Base-by-base conservation (phyloP, 2,329 filamentous ascomycete genomes). In the Pseudogymnoascus sp. region DNA sequence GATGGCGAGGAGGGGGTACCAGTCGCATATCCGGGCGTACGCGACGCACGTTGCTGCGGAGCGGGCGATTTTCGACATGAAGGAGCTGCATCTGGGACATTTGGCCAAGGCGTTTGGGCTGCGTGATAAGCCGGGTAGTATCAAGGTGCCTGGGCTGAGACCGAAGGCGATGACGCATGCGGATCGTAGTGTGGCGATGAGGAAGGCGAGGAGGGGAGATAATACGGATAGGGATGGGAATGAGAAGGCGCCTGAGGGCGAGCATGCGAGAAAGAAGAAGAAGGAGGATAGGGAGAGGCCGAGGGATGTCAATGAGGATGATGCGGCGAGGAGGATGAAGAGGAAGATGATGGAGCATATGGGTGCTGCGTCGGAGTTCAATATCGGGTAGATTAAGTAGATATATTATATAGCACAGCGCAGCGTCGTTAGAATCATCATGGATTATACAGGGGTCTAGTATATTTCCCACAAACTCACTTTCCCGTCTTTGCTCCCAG, bases 391-490 rank as follows among this genome's bases (percentile, higher is more conserved):
- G 55, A 35, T 28, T 2, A 34, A 5, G 28, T 19, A 35, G 30
- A 57, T 3, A 2, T 52, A n/a, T 52, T 5, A 52, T 2, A 52
- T 52, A 52, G 45, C 15, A 52, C 15, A 52, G 45, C 45, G 45
- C 45, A 52, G 45, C 45, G 45, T 30, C 26, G 45, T 52, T 52
- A 52, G 8, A 52, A 52, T 48, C 21, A 52, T 52, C 9, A 52
- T 52, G 1, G 10, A 12, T 12, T 30, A 30, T 52, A 52, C 45
- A 52, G 5, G 26, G 8, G 15, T 60, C 35, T 38, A 92, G 72
- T 94, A 99, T 61, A 97, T 85, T 75, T 96, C 90, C 94, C 94
- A 99, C 66, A 99, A 75, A 70, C 90, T 95, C 63, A 97, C 83
- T 71, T 95, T 96, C 15, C 92, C 94, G 75, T 97, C 94, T 72